These are phyloP conservation scores for Colletotrichum magnum DNA, from an alignment of 2,329 filamentous ascomycete genomes.

Conservation along the genomic window DNA sequence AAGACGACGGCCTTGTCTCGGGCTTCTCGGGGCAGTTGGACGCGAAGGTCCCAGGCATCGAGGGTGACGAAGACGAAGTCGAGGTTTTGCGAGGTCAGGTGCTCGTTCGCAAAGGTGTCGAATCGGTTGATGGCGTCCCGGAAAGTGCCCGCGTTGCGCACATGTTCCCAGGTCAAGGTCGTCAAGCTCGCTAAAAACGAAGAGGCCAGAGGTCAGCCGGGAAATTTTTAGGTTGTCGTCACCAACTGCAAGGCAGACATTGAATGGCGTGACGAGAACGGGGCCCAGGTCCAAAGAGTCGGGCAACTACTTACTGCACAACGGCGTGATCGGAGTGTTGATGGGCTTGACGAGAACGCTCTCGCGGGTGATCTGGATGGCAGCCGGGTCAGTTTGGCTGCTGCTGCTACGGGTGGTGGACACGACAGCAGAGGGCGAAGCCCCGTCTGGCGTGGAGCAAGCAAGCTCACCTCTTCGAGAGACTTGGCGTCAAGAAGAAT, in stretches of 20 bases:
- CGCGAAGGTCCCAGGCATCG: constrained; percentile 97
- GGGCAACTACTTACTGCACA: constrained; percentile 87
- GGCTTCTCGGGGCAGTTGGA: constrained; percentile 96
- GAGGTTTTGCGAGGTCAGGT: constrained; percentile 89
- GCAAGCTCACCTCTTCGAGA: constrained; percentile 85
- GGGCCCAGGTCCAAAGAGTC: constrained; percentile 32
- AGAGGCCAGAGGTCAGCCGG: constrained; percentile 43
- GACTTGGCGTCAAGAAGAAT: constrained; percentile 93
- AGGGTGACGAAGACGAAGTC: constrained; percentile 99
- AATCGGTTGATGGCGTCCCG: constrained; percentile 96
- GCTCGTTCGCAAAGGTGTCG: constrained; percentile 92
- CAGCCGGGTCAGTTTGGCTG: constrained; percentile 38
- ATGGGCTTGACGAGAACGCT: constrained; percentile 97
- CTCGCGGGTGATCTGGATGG: constrained; percentile 86
- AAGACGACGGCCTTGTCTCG: constrained; percentile 98
- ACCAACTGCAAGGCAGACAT: constrained; percentile 33
- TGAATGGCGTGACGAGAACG: constrained; percentile 32
- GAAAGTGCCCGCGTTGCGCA: constrained; percentile 97
- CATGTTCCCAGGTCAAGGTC: constrained; percentile 98
- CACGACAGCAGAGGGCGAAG: constrained; percentile 9
- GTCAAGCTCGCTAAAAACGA: constrained; percentile 86
- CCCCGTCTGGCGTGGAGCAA: neutral
- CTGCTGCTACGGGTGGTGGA: constrained; percentile 19
- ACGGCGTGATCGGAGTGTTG: constrained; percentile 97
- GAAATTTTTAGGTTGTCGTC: constrained; percentile 45